Evolutionary conservation across 345 rosid genomes (phyloP).

Genomic region (Melaleuca quinquenervia): DNA sequence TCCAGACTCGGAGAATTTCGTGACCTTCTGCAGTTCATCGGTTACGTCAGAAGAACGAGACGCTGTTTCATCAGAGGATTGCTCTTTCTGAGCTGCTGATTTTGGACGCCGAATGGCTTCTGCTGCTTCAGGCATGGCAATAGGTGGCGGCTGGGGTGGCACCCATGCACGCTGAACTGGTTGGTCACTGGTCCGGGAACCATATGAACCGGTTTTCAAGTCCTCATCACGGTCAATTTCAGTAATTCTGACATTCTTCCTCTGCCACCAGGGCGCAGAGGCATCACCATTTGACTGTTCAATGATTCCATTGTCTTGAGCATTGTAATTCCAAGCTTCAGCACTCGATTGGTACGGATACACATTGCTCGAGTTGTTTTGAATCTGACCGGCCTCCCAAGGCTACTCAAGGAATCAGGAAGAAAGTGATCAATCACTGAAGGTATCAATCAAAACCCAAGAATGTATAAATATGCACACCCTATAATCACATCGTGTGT

Average conservation of each 20-base stretch:
- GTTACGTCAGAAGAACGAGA: conserved; percentile 16
- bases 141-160: conserved; percentile 94
- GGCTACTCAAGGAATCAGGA: conserved; percentile 32
- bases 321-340: conserved; percentile 26
- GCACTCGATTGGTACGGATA: conserved; percentile 16
- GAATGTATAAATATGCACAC: neutral
- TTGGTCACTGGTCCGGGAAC: conserved; percentile 29
- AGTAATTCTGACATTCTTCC: conserved; percentile 45
- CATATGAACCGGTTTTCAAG: conserved; percentile 15
- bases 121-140: conserved; percentile 86
- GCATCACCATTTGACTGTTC: conserved; percentile 23
- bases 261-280: conserved; percentile 65
- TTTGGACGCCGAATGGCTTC: conserved; percentile 91
- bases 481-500: neutral
- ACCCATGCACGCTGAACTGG: conserved; percentile 70
- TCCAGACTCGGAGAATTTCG: conserved; percentile 63
- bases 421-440: neutral
- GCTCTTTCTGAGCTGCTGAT: conserved; percentile 46
- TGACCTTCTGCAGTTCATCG: conserved; percentile 68
- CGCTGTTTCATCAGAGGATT: conserved; percentile 25
- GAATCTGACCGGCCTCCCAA: conserved; percentile 56
- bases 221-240: conserved; percentile 58
- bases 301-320: conserved; percentile 25
- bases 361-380: conserved; percentile 28
- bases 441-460: neutral